Evolutionary conservation across 805 yeast genomes (phyloP).

Genomic region (Huiozyma naganishii): DNA sequence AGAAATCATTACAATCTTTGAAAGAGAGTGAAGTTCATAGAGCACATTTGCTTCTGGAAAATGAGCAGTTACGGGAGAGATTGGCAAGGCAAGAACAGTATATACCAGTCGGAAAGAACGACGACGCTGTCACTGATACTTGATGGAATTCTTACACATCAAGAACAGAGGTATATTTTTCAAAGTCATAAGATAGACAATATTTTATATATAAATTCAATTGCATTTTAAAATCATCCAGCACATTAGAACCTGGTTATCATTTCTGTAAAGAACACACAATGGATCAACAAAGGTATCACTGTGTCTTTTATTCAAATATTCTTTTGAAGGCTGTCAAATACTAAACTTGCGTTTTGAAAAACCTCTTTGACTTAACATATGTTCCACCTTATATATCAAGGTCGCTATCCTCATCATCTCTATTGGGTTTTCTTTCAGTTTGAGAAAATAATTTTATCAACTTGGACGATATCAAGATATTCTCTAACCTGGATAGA

Average conservation of each 20-base stretch:
- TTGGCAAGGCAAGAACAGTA: neutral
- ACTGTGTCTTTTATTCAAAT: no score
- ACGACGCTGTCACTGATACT: neutral
- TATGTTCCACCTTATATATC: constrained; percentile 1
- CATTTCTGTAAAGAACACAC: no score
- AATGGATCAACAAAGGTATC: no score
- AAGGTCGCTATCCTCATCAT: constrained; percentile 5
- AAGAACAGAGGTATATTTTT: neutral
- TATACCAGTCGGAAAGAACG: neutral
- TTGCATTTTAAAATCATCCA: neutral
- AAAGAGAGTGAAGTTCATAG: constrained; percentile 31
- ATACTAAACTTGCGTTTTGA: no score
- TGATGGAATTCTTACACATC: neutral
- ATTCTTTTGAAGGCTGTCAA: no score
- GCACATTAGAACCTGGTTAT: no score
- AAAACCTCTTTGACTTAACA: no score
- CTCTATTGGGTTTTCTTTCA: neutral
- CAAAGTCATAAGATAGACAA: neutral
- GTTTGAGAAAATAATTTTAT: constrained; percentile 1
- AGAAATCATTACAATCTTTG: constrained; percentile 24
- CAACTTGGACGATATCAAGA: constrained; percentile 12
- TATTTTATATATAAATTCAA: neutral
- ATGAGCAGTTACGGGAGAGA: constrained; percentile 26
- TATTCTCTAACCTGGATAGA: constrained; percentile 38
- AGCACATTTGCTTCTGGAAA: constrained; percentile 29